Evolutionary conservation across 1,284 basidiomycete species (phyloP).

Genomic region (Cryptococcus sp.): DNA sequence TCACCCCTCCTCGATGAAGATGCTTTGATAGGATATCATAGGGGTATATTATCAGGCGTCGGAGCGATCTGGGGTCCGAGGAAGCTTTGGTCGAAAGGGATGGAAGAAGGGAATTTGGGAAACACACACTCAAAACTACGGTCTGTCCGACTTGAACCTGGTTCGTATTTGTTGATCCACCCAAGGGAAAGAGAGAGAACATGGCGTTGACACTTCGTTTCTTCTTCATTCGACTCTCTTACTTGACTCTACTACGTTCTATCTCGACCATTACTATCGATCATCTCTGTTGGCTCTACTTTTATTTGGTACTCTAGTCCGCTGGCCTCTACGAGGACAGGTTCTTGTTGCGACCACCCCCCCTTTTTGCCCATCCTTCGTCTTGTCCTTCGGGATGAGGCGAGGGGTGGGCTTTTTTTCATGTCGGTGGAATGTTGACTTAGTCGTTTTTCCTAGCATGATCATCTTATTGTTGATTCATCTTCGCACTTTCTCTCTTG

Average conservation of each 20-base stretch:
- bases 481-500: no score
- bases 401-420: conserved; percentile 9
- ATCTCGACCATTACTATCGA: background rate
- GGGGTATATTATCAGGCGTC: background rate
- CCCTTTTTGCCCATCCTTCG: conserved; percentile 5
- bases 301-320: background rate
- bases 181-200: background rate
- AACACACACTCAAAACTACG: no score
- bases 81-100: no score
- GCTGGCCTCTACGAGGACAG: conserved; percentile 8
- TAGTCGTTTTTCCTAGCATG: background rate
- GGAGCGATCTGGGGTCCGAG: background rate
- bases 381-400: conserved; percentile 7
- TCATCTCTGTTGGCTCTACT: background rate
- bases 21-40: background rate
- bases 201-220: background rate
- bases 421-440: background rate
- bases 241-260: background rate
- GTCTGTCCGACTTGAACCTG: no score
- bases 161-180: background rate
- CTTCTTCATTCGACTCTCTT: background rate
- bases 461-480: no score
- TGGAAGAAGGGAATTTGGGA: no score
- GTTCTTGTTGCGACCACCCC: background rate
- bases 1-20: background rate